phyloP scores from a whole-genome alignment of 2,329 filamentous ascomycete genomes.

The Botrytis byssoidea region DNA sequence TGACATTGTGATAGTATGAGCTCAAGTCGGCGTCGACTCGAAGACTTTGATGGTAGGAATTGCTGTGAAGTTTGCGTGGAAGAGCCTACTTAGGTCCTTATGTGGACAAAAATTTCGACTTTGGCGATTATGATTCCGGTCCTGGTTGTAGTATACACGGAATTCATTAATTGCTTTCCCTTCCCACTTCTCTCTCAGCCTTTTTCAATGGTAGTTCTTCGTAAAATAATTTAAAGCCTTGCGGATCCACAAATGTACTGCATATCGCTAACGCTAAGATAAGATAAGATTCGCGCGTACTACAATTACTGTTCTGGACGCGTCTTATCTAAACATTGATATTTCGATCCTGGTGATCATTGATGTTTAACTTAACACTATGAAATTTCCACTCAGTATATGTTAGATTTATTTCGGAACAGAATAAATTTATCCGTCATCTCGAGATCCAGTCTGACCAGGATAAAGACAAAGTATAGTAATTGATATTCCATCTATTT shows the following conservation, averaged over 20 bases:
- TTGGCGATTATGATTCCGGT: neutral
- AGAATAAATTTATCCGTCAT: neutral
- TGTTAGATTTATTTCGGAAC: neutral
- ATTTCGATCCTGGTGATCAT: neutral
- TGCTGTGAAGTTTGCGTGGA: neutral
- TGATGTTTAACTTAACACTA: neutral
- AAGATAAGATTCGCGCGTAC: constrained; percentile 15
- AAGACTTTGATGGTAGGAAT: neutral
- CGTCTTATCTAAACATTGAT: constrained; percentile 6
- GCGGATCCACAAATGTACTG: neutral
- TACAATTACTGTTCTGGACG: constrained; percentile 4
- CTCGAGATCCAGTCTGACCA: neutral
- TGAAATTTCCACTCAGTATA: neutral
- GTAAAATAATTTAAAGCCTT: constrained; percentile 17
- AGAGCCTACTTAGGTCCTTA: neutral
- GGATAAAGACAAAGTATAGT: neutral
- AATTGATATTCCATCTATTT: neutral
- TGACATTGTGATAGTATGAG: constrained; percentile 30
- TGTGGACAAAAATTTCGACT: neutral
- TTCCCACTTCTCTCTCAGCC: neutral
- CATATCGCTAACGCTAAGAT: constrained; percentile 17
- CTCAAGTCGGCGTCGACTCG: neutral
- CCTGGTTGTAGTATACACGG: neutral
- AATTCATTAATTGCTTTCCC: neutral
- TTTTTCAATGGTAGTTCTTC: neutral